Base-by-base conservation (phyloP, 495 filamentous ascomycete genomes). In the Amphirosellinia nigrospora region DNA sequence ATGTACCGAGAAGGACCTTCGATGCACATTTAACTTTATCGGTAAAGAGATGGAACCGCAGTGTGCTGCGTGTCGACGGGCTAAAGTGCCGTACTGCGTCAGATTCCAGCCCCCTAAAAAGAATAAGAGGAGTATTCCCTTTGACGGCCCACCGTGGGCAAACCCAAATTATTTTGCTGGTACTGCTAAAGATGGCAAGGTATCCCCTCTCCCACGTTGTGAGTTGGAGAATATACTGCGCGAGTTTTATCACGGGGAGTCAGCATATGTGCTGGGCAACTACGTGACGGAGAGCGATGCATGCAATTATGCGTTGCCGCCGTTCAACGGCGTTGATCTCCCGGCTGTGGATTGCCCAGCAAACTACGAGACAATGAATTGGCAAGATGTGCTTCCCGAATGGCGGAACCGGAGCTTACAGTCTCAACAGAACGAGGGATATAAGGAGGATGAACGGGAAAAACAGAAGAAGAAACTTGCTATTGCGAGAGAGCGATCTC, bases 151-250 rank as follows among this genome's bases (percentile, higher is more conserved):
- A 23, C 71, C 74, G 7, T 78, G 76, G 76, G 34, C 56, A 4
- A 73, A 67, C 16, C 76, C 74, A 21, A 74, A 78, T 52, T 78
- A 56, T 55, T 69, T 76, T 64, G n/a, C 69, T 1, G 36, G 69
- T 1, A 30, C 60, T 3, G 58, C 53, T 1, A 71, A 67, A 3
- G 43, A 59, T 4, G n/a, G 26, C 10, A 53, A 5, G 28, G 7
- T 34, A 10, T 38, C 10, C 3, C 2, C 4, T 0, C 61, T 41
- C 6, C 59, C 38, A 21, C 30, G 4, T 1, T 23, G 28, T 36
- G 70, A 71, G 10, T 30, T 76, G 46, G 52, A 69, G 58, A 59
- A 68, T 16, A 61, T 70, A 5, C 50, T 78, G 8, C 16, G 38
- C 8, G 69, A 72, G n/a, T 70, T 69, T 36, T 71, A 50, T 36